phyloP scores from a whole-genome alignment of 306 rosid species.

The Senna tora region DNA sequence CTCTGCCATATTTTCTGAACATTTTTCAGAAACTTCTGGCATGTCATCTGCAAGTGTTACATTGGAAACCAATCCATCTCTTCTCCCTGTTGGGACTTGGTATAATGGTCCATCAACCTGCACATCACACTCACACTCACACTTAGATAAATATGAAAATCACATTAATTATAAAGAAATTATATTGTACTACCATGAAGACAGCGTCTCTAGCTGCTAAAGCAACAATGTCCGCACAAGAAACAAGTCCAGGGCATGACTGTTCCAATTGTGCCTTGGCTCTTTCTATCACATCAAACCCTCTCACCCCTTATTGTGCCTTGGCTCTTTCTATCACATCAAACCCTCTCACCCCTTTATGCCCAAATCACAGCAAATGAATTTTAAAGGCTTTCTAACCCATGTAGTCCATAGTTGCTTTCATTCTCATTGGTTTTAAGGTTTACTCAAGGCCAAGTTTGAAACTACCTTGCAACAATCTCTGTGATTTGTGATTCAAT shows the following conservation, averaged over 20 bases:
- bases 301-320: conserved; percentile 83
- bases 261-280: conserved; percentile 71
- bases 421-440: too few species aligned
- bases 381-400: too few species aligned
- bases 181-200: conserved; percentile 49
- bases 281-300: conserved; percentile 74
- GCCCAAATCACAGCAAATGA: too few species aligned
- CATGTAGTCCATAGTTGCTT: too few species aligned
- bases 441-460: too few species aligned
- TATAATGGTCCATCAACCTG: conserved; percentile 75
- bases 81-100: conserved; percentile 73
- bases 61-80: conserved; percentile 76
- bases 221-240: conserved; percentile 88
- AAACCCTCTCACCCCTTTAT: too few species aligned
- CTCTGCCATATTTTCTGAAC: too few species aligned
- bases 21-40: conserved; percentile 90
- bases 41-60: conserved; percentile 55
- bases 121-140: neutral
- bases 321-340: too few species aligned
- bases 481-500: neutral
- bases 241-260: conserved; percentile 70
- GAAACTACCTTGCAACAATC: neutral
- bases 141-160: neutral
- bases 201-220: conserved; percentile 93
- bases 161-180: neutral